phyloP scores from a whole-genome alignment of 495 filamentous ascomycete species.

The Chaetomium tenue region DNA sequence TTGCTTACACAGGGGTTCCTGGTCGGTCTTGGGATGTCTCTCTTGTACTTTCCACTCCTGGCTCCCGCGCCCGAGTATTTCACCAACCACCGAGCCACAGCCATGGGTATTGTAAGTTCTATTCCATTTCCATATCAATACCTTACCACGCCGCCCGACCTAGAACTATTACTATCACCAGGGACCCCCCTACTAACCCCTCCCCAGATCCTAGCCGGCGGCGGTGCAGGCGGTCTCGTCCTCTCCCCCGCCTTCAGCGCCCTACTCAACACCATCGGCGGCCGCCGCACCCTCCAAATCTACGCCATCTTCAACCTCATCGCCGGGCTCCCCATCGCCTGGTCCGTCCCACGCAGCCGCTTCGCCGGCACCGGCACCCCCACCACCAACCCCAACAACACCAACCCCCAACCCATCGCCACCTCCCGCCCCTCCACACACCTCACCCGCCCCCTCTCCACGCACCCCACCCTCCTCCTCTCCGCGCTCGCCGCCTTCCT shows the following conservation, averaged over 20 bases:
- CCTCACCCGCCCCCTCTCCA: slow-evolving; percentile 42
- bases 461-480: slow-evolving; percentile 44
- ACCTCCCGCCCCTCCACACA: slow-evolving; percentile 37
- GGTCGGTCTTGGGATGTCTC: slow-evolving; percentile 48
- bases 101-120: slow-evolving; percentile 46
- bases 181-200: background rate
- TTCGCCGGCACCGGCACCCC: slow-evolving; percentile 18
- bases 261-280: slow-evolving; percentile 51
- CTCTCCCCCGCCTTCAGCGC: slow-evolving; percentile 49
- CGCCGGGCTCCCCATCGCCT: slow-evolving; percentile 48
- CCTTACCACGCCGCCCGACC: too few species aligned
- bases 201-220: slow-evolving; percentile 41
- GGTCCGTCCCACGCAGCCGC: slow-evolving; percentile 43
- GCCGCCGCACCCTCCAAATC: slow-evolving; percentile 53
- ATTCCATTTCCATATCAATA: background rate
- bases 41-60: slow-evolving; percentile 51
- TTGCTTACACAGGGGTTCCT: slow-evolving; percentile 51
- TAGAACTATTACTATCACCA: too few species aligned
- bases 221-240: slow-evolving; percentile 47
- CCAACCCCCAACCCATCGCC: too few species aligned
- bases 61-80: slow-evolving; percentile 51
- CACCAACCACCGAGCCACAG: slow-evolving; percentile 47
- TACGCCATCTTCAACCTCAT: slow-evolving; percentile 48
- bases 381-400: background rate
- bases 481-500: slow-evolving; percentile 46